Evolutionary conservation across 306 rosid genomes (phyloP).

Genomic region (Dryas alaskensis): DNA sequence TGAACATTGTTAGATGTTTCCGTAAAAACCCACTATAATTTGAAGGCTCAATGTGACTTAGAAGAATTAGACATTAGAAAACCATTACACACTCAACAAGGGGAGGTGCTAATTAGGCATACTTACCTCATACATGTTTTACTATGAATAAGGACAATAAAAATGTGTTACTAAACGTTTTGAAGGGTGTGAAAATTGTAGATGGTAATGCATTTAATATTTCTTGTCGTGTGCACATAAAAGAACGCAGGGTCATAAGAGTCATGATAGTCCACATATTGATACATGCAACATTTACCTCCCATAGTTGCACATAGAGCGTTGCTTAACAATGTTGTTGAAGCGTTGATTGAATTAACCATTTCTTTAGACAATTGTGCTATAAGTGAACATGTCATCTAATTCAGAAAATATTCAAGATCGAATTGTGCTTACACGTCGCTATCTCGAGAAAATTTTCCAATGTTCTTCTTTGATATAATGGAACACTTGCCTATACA

Average conservation of each 20-base stretch:
- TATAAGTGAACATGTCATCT: background rate
- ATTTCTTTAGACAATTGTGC: background rate
- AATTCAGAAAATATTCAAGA: background rate
- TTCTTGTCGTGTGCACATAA: background rate
- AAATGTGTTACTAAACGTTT: background rate
- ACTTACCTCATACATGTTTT: background rate
- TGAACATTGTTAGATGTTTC: background rate
- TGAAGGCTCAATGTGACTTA: too few relatives aligned
- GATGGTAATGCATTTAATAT: background rate
- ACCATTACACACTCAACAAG: too few relatives aligned
- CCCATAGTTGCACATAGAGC: background rate
- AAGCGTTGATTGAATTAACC: background rate
- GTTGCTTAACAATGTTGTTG: background rate
- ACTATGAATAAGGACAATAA: background rate
- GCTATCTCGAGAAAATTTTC: constrained; percentile 1
- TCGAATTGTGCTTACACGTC: background rate
- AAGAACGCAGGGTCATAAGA: background rate
- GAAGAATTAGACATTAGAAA: too few relatives aligned
- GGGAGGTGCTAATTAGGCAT: too few relatives aligned
- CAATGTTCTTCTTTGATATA: background rate
- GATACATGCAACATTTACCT: background rate
- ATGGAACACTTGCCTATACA: background rate
- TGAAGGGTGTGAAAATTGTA: background rate
- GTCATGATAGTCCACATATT: background rate
- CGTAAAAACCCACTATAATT: background rate